Evolutionary conservation across 2,329 filamentous ascomycete genomes (phyloP).

Genomic region (Verruconis gallopava): DNA sequence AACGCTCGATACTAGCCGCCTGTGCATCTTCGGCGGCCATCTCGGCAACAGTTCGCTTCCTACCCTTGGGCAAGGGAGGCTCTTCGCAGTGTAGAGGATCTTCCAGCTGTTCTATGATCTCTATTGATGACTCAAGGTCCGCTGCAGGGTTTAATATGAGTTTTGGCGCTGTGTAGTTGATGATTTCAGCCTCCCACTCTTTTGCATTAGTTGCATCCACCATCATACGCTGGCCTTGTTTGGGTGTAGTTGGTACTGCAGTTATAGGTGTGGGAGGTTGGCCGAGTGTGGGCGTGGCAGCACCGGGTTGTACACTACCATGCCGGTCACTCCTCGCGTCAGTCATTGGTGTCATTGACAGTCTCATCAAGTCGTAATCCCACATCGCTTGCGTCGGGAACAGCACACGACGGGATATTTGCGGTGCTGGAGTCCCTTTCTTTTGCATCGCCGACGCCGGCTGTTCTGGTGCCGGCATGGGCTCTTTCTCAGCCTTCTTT

Average conservation of each 20-base stretch:
- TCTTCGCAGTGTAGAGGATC: slow-evolving; percentile 66
- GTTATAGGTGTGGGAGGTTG: slow-evolving; percentile 55
- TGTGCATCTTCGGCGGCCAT: slow-evolving; percentile 89
- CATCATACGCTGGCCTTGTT: slow-evolving; percentile 56
- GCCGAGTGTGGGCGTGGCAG: slow-evolving; percentile 31
- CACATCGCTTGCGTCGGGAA: slow-evolving; percentile 69
- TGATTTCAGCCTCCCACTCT: slow-evolving; percentile 62
- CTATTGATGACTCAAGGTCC: slow-evolving; percentile 54
- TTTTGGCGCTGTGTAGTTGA: slow-evolving; percentile 59
- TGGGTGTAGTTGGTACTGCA: slow-evolving; percentile 43
- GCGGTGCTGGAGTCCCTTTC: slow-evolving; percentile 35
- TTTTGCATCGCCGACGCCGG: slow-evolving; percentile 36
- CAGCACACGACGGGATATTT: slow-evolving; percentile 65
- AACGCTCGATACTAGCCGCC: slow-evolving; percentile 77
- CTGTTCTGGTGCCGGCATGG: slow-evolving; percentile 40
- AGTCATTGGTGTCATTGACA: slow-evolving; percentile 53
- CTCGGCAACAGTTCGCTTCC: slow-evolving; percentile 89
- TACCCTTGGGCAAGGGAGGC: slow-evolving; percentile 71
- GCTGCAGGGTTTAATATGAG: slow-evolving; percentile 67
- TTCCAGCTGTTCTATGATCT: slow-evolving; percentile 55
- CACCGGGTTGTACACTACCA: slow-evolving; percentile 22
- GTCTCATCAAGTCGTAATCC: slow-evolving; percentile 62
- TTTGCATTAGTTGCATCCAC: slow-evolving; percentile 62
- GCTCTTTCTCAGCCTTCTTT: slow-evolving; percentile 38
- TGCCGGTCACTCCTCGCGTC: slow-evolving; percentile 20